Evolutionary conservation across 2,329 filamentous ascomycete species (phyloP), one percentile per base, ranked within the genome.

Genomic region (Xylaria polymorpha): DNA sequence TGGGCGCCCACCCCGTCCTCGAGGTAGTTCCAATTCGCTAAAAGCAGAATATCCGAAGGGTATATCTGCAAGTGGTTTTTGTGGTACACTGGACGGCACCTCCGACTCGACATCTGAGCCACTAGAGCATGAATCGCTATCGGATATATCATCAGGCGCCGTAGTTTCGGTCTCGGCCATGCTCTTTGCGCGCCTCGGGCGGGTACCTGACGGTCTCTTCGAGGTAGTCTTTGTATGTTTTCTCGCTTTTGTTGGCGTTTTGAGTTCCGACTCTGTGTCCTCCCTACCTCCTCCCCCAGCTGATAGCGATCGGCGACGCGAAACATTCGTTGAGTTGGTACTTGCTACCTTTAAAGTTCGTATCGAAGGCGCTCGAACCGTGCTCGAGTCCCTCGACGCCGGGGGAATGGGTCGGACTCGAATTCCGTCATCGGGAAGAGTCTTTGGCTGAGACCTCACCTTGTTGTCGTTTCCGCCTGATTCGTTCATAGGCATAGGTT

Each of bases 11-110:
- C 62, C 85, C 81, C 83, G 83, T 22, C 83, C 82, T 0, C 85
- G 75, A 0, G 88, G 84, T 1, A 91, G 77, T 62, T 90, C 88
- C 7, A 91, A 81, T 73, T 88, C 88, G 72, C 87, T 91, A 72
- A 91, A 91, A n/a, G 89, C 89, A 20, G 89, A 91, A 71, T 87
- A 87, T 6, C 89, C 89, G 75, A 90, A 86, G 0, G 88, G 88
- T 58, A 91, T 87, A 44, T 90, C 88, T 18, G 87, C 87, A 41
- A 90, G 75, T 2, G 86, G 86, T 71, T 88, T 88, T 41, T 82
- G 83, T 4, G 84, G 77, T 8, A 80, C 74, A 46, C 79, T 85
- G 2, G 83, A 83, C 8, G 80, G 81, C n/a, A 78, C 75, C 7
- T 81, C 75, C 9, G 78, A 79, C 20, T 76, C 73, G 15, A 62